phyloP scores from a whole-genome alignment of 2,329 filamentous ascomycete species.

The Hymenoscyphus scutula region DNA sequence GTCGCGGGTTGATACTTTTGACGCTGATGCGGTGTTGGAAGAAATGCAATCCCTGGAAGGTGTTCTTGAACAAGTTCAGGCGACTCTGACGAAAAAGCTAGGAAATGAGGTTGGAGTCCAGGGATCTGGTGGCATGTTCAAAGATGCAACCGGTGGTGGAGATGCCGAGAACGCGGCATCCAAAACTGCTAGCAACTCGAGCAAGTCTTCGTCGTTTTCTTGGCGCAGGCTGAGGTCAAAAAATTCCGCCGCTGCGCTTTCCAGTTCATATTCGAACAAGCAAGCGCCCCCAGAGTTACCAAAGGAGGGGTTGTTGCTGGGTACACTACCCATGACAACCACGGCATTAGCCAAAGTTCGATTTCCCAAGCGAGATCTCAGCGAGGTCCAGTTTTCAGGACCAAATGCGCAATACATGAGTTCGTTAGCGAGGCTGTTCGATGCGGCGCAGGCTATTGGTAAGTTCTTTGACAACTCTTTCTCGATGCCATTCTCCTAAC shows the following conservation, averaged over 20 bases:
- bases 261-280: conserved; percentile 50
- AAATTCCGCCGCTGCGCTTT: conserved; percentile 68
- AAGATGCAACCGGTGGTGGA: conserved; percentile 52
- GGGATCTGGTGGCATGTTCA: conserved; percentile 70
- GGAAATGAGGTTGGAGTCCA: conserved; percentile 91
- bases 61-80: conserved; percentile 82
- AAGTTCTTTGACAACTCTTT: conserved; percentile 40
- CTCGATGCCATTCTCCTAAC: conserved; percentile 29
- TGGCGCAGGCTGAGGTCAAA: conserved; percentile 91
- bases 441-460: conserved; percentile 92
- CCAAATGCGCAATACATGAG: conserved; percentile 90
- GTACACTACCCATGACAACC: conserved; percentile 73
- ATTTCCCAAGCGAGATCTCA: conserved; percentile 69
- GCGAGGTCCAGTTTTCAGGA: conserved; percentile 69
- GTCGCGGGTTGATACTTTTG: conserved; percentile 77
- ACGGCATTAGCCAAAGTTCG: conserved; percentile 57
- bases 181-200: conserved; percentile 60
- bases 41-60: conserved; percentile 90
- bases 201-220: conserved; percentile 77
- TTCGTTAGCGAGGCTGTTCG: conserved; percentile 84
- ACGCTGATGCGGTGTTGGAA: conserved; percentile 87
- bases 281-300: conserved; percentile 44
- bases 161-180: conserved; percentile 44
- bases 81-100: conserved; percentile 73
- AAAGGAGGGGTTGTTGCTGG: conserved; percentile 64